Percentiles rank a stretch among this genome's conserved stretches.
phyloP scores from a whole-genome alignment of 352 stramenopile genomes.

The Phytophthora niederhauseri region DNA sequence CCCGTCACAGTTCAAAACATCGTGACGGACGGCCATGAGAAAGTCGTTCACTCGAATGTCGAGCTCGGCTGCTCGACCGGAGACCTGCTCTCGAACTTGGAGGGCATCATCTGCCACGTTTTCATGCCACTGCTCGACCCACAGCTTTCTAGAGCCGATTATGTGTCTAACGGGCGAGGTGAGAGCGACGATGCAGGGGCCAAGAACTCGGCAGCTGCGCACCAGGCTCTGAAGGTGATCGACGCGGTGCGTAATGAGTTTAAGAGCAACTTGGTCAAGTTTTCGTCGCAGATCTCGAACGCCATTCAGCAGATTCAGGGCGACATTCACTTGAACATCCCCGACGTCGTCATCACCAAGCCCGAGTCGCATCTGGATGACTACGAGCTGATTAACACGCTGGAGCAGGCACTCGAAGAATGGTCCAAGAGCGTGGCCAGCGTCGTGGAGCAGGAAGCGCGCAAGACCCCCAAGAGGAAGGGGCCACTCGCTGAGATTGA shows the following conservation, averaged over 20 bases:
- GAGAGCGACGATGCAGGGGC: slow-evolving; percentile 19
- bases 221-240: slow-evolving; percentile 78
- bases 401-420: slow-evolving; percentile 93
- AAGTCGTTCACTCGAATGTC: slow-evolving; percentile 66
- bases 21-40: slow-evolving; percentile 44
- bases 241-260: slow-evolving; percentile 90
- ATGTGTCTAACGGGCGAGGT: slow-evolving; percentile 4
- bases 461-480: slow-evolving; percentile 89
- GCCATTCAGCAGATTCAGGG: slow-evolving; percentile 95
- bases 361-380: slow-evolving; percentile 86
- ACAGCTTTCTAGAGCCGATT: slow-evolving; percentile 50
- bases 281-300: slow-evolving; percentile 93
- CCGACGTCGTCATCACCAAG: slow-evolving; percentile 91
- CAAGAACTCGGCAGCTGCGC: slow-evolving; percentile 21
- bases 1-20: slow-evolving; percentile 49
- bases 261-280: slow-evolving; percentile 92
- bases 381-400: slow-evolving; percentile 85
- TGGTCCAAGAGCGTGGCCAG: slow-evolving; percentile 93
- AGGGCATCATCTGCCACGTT: slow-evolving; percentile 88
- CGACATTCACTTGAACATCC: slow-evolving; percentile 94
- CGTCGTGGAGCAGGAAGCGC: slow-evolving; percentile 91
- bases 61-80: slow-evolving; percentile 91
- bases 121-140: slow-evolving; percentile 89
- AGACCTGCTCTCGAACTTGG: slow-evolving; percentile 83
- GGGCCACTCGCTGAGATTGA: slow-evolving; percentile 95